A percentile compares a stretch with the other conserved stretches of the same genome.
phyloP scores from a whole-genome alignment of 768 basidiomycete species.

The Mycena rosella region DNA sequence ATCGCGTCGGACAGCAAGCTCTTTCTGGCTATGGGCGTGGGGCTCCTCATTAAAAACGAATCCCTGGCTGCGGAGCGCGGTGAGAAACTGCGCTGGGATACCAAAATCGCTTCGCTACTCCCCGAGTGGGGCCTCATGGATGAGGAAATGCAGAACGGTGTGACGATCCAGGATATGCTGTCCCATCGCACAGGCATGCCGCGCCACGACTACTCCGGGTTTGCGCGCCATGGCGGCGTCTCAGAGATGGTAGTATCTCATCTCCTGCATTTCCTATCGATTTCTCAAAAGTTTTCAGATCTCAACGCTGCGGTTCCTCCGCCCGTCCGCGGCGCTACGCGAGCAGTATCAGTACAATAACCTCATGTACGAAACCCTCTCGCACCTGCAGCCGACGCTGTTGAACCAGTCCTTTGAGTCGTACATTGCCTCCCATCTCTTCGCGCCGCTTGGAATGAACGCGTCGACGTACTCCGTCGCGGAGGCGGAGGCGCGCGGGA shows the following conservation, averaged over 20 bases:
- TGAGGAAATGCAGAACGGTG: constrained; percentile 47
- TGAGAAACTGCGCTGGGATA: constrained; percentile 51
- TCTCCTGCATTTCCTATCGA: no score
- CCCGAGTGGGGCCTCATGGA: constrained; percentile 57
- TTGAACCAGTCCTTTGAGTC: constrained; percentile 26
- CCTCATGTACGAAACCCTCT: constrained; percentile 35
- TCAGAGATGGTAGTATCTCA: constrained; percentile 56
- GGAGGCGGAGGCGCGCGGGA: constrained; percentile 21
- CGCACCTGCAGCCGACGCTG: constrained; percentile 45
- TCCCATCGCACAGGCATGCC: constrained; percentile 61
- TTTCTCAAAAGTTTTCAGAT: no score
- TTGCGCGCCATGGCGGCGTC: constrained; percentile 45
- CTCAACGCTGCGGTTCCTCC: constrained; percentile 17
- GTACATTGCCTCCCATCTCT: constrained; percentile 41
- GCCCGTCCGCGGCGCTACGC: constrained; percentile 18
- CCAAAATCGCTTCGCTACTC: constrained; percentile 52
- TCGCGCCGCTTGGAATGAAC: constrained; percentile 6
- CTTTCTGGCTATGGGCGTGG: constrained; percentile 53
- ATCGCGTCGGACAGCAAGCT: constrained; percentile 61
- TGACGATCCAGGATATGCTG: constrained; percentile 56
- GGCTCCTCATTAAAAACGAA: constrained; percentile 54
- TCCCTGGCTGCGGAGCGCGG: constrained; percentile 48
- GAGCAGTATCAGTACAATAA: constrained; percentile 42
- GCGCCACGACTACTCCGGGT: constrained; percentile 56
- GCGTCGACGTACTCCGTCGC: constrained; percentile 27